A percentile compares a stretch with the other conserved stretches of the same genome.
Evolutionary conservation across 306 rosid genomes (phyloP).

Genomic region (Malus orientalis): DNA sequence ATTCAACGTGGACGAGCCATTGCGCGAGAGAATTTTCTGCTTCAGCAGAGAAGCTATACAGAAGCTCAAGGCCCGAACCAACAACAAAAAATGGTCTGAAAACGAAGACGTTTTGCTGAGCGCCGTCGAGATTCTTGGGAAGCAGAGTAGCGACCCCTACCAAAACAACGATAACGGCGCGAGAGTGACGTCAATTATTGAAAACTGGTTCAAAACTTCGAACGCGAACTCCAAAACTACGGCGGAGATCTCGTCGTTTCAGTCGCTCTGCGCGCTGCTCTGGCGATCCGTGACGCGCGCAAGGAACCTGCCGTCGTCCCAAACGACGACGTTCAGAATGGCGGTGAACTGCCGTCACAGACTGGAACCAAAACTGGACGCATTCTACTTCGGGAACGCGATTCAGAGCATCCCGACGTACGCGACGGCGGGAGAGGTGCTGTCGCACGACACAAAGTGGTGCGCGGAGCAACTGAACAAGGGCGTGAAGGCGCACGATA

Average conservation of each 20-base stretch:
- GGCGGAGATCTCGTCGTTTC: slow-evolving; percentile 68
- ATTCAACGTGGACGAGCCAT: slow-evolving; percentile 45
- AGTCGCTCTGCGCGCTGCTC: slow-evolving; percentile 62
- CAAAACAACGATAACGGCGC: slow-evolving; percentile 16
- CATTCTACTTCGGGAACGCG: slow-evolving; percentile 86
- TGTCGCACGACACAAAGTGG: slow-evolving; percentile 51
- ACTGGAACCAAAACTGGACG: slow-evolving; percentile 54
- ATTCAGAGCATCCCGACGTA: slow-evolving; percentile 71
- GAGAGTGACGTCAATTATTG: slow-evolving; percentile 25
- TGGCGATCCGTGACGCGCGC: slow-evolving; percentile 86
- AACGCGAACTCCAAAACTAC: slow-evolving; percentile 6
- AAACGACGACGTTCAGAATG: slow-evolving; percentile 78
- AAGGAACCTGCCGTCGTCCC: slow-evolving; percentile 41
- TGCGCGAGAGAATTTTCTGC: slow-evolving; percentile 63
- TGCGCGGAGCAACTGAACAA: slow-evolving; percentile 68
- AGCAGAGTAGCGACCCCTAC: slow-evolving; percentile 40
- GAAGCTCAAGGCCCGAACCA: slow-evolving; percentile 41
- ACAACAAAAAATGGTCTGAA: background rate
- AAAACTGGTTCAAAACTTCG: slow-evolving; percentile 33
- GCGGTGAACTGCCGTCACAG: slow-evolving; percentile 78
- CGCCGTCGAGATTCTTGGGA: slow-evolving; percentile 41
- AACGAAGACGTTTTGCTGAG: background rate
- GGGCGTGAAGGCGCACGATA: slow-evolving; percentile 59
- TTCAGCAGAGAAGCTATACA: slow-evolving; percentile 63
- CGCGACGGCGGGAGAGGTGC: slow-evolving; percentile 48